phyloP scores from a whole-genome alignment of 2,329 filamentous ascomycete genomes.

The Fusarium aywerte region DNA sequence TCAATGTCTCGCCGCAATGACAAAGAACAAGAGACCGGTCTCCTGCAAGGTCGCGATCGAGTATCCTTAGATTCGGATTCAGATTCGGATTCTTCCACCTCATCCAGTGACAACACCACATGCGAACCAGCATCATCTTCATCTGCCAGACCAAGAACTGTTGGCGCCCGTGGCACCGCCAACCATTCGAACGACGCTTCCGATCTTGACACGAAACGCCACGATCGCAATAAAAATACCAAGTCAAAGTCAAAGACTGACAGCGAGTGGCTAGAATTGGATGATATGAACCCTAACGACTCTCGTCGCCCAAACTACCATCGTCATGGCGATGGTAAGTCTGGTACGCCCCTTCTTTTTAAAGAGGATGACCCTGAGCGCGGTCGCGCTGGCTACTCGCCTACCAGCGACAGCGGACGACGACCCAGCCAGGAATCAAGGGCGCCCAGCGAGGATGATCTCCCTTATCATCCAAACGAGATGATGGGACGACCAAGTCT shows the following conservation, averaged over 20 bases:
- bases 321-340: slow-evolving; percentile 59
- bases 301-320: slow-evolving; percentile 58
- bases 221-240: slow-evolving; percentile 48
- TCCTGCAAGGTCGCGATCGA: slow-evolving; percentile 34
- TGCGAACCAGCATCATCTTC: slow-evolving; percentile 40
- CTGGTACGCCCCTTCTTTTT: slow-evolving; percentile 55
- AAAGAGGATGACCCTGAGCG: slow-evolving; percentile 49
- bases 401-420: slow-evolving; percentile 28
- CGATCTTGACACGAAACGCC: slow-evolving; percentile 45
- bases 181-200: slow-evolving; percentile 44
- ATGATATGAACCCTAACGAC: slow-evolving; percentile 57
- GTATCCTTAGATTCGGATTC: slow-evolving; percentile 25
- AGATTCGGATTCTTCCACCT: slow-evolving; percentile 13
- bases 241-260: slow-evolving; percentile 50
- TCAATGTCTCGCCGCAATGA: slow-evolving; percentile 41
- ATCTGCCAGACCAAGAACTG: slow-evolving; percentile 42
- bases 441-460: slow-evolving; percentile 41
- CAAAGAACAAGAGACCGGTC: slow-evolving; percentile 40
- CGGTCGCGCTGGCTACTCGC: slow-evolving; percentile 37
- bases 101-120: slow-evolving; percentile 45
- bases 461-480: slow-evolving; percentile 44
- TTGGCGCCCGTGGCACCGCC: slow-evolving; percentile 42
- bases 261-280: slow-evolving; percentile 35
- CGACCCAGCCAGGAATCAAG: slow-evolving; percentile 31
- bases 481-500: slow-evolving; percentile 46